Conservation (phyloP, 306 rosid species). For the Medicago arabica region DNA sequence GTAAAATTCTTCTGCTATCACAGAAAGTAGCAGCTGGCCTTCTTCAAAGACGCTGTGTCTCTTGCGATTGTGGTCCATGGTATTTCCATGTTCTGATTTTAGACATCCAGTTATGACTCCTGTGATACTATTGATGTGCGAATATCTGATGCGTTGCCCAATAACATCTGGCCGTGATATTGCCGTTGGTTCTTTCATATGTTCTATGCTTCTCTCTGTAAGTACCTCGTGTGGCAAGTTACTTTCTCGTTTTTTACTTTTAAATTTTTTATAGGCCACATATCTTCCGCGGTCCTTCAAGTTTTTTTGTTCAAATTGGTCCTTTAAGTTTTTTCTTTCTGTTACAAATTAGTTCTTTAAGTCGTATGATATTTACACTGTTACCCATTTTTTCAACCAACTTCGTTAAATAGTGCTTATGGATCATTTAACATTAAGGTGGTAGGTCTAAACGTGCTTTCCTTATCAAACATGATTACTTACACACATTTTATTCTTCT, state of each 20-base stretch:
- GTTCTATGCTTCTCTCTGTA: constrained; percentile 89
- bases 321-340: too few species aligned
- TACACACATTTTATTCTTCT: too few species aligned
- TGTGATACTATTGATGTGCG: constrained; percentile 75
- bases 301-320: too few species aligned
- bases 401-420: too few species aligned
- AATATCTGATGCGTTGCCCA: constrained; percentile 88
- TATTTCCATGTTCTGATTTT: constrained; percentile 91
- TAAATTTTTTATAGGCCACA: background rate
- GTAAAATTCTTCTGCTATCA: constrained; percentile 38
- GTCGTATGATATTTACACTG: too few species aligned
- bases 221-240: constrained; percentile 44
- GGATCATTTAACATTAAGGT: too few species aligned
- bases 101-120: constrained; percentile 95
- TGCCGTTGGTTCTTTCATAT: constrained; percentile 82
- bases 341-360: too few species aligned
- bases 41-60: constrained; percentile 83
- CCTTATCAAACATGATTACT: too few species aligned
- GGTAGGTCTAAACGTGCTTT: too few species aligned
- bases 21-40: constrained; percentile 93
- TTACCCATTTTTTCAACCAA: too few species aligned
- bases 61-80: constrained; percentile 87
- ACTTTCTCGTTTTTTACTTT: background rate
- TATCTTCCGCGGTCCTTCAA: too few species aligned
- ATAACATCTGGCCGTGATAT: constrained; percentile 72